These are phyloP conservation scores for Steccherinum ochraceum DNA, from an alignment of 768 basidiomycete species.

Conservation along the genomic window DNA sequence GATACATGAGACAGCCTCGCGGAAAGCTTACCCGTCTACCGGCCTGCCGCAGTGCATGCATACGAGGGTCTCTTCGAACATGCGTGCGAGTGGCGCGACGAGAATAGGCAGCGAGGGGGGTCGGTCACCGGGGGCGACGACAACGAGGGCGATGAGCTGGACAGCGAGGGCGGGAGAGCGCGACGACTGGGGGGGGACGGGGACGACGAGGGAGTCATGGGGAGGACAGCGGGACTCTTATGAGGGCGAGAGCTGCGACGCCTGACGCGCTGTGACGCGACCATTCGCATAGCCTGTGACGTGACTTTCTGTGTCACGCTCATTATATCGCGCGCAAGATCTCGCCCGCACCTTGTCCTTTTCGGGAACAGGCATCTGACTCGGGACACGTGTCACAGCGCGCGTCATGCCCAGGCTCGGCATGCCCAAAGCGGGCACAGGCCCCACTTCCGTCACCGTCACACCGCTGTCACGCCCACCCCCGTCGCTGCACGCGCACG, in stretches of 20 bases:
- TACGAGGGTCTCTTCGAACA: conserved; percentile 64
- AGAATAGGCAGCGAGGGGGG: background rate
- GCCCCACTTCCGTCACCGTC: too few species aligned
- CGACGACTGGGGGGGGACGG: background rate
- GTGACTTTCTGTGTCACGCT: background rate
- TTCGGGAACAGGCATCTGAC: background rate
- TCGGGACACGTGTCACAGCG: too few species aligned
- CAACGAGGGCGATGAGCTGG: background rate
- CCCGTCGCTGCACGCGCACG: background rate
- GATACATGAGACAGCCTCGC: background rate
- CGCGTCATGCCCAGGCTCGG: background rate
- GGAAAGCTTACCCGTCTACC: conserved; percentile 53
- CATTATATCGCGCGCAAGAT: background rate
- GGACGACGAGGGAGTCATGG: background rate
- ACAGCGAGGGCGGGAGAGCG: background rate
- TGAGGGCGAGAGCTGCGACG: background rate
- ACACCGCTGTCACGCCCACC: too few species aligned
- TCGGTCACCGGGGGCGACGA: background rate
- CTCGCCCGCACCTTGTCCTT: background rate
- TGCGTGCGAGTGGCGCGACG: conserved; percentile 22
- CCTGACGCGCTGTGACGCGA: background rate
- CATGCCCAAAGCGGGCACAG: background rate
- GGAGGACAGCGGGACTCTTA: background rate
- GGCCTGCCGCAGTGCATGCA: conserved; percentile 69
- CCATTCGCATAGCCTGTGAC: background rate